Base-by-base conservation (phyloP, 2,329 filamentous ascomycete species). In the Pseudovirgaria hyperparasitica region DNA sequence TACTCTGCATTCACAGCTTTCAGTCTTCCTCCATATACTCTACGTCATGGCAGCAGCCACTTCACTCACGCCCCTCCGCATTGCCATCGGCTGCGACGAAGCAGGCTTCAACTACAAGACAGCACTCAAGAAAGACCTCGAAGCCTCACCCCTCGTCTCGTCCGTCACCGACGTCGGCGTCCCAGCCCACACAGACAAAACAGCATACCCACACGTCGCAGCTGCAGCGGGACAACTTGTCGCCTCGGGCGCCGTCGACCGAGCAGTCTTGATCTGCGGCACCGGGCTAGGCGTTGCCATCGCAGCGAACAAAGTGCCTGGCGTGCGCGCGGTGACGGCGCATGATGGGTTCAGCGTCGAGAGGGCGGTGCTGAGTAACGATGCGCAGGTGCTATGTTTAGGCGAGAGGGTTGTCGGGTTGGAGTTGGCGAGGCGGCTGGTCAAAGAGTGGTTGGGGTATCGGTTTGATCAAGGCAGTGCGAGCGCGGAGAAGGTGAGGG, bases 201-300 rank as follows among this genome's bases (percentile, higher is more conserved):
- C 79, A 2, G 76, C 82, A 3, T 92, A 92, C 53, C 80, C 82
- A 0, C 76, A 82, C 52, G 69, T 80, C 21, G 82, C 82, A 31
- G 78, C 82, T 21, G 70, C 71, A 20, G 82, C 81, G 5, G 78
- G 79, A 22, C 62, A 67, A 33, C 60, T 78, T 19, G 67, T 81
- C 8, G 62, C 65, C 4, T 52, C 61, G 5, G 76, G 75, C 22
- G 64, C 72, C 43, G 77, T 70, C 27, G 82, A 92, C 55, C 76
- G 82, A 28, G 82, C 81, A 0, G 63, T 92, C 19, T 60, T 85
- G 22, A 82, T 92, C 59, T 92, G 82, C 58, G 82, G 84, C 3
- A 92, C 84, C 0, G 84, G 84, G 0, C 67, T 92, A 6, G 84
- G 84, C 12, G 84, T 92, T 6, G 82, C 84, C 42, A 92, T 92